These are phyloP conservation scores for Purpureocillium lavendulum DNA, from an alignment of 2,329 filamentous ascomycete genomes.

Conservation along the genomic window DNA sequence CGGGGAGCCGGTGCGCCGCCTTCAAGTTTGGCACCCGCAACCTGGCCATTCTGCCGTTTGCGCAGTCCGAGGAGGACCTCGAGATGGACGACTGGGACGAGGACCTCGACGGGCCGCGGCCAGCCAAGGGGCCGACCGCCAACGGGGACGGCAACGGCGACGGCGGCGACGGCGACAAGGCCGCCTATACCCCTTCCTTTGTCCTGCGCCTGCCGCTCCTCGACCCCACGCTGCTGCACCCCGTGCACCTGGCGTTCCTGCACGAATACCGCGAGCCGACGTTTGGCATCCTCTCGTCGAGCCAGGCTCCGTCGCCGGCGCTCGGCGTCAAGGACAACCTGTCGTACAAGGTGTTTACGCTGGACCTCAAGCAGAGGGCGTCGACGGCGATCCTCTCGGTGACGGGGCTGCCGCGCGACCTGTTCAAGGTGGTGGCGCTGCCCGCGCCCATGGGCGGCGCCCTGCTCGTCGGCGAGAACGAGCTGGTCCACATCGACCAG, in stretches of 20 bases:
- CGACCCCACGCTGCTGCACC: constrained; percentile 79
- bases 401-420: constrained; percentile 74
- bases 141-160: constrained; percentile 26
- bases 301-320: constrained; percentile 62
- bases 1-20: constrained; percentile 84
- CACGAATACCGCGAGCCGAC: constrained; percentile 97
- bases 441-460: constrained; percentile 84
- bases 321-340: constrained; percentile 79
- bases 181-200: constrained; percentile 84
- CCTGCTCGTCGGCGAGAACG: constrained; percentile 78
- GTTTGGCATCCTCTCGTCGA: constrained; percentile 85
- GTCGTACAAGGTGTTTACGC: constrained; percentile 87
- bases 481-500: constrained; percentile 92
- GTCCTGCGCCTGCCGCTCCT: constrained; percentile 83
- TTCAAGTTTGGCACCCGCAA: constrained; percentile 86
- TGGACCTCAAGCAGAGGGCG: constrained; percentile 87
- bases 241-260: constrained; percentile 85
- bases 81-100: constrained; percentile 89
- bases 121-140: constrained; percentile 34
- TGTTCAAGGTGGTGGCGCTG: constrained; percentile 74
- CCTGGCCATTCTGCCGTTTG: constrained; percentile 89
- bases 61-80: constrained; percentile 76
- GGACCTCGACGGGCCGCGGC: constrained; percentile 63
- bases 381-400: constrained; percentile 91
- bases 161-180: constrained; percentile 28